These are phyloP conservation scores for Didymosphaeria variabile DNA, from an alignment of 2,329 filamentous ascomycete genomes.

Conservation along the genomic window DNA sequence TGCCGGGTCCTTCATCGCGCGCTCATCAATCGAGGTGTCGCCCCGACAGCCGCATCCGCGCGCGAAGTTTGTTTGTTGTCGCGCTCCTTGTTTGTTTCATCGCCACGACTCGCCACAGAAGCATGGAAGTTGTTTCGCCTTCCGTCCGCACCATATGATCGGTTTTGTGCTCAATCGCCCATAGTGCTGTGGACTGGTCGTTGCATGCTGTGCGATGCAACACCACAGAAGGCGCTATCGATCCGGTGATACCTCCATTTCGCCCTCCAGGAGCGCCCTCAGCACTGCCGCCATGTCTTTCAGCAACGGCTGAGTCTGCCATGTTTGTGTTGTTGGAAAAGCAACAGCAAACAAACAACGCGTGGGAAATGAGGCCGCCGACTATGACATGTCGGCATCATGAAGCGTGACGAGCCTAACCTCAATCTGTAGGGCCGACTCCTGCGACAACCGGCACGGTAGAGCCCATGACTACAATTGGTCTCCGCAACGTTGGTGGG, in stretches of 20 bases:
- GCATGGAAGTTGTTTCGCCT: slow-evolving; percentile 31
- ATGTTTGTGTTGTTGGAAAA: slow-evolving; percentile 33
- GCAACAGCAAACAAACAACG: slow-evolving; percentile 50
- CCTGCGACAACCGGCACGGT: slow-evolving; percentile 12
- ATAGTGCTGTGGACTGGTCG: slow-evolving; percentile 12
- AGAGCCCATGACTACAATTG: slow-evolving; percentile 3
- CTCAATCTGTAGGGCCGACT: slow-evolving; percentile 24
- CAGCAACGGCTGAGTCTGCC: slow-evolving; percentile 13
- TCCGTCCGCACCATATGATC: slow-evolving; percentile 9
- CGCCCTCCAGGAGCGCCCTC: slow-evolving; percentile 20
- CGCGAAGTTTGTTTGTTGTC: slow-evolving; percentile 17
- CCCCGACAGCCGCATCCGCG: slow-evolving; percentile 25
- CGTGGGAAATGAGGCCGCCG: slow-evolving; percentile 46
- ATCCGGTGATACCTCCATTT: slow-evolving; percentile 27
- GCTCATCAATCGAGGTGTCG: slow-evolving; percentile 12
- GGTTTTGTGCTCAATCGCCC: slow-evolving; percentile 23
- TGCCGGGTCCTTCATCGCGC: slow-evolving; percentile 3
- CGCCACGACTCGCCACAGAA: slow-evolving; percentile 28
- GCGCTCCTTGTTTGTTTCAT: slow-evolving; percentile 28
- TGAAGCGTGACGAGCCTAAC: slow-evolving; percentile 39
- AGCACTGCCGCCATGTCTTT: slow-evolving; percentile 12
- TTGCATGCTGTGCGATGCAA: slow-evolving; percentile 30
- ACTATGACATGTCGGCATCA: slow-evolving; percentile 33
- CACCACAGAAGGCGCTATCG: slow-evolving; percentile 34
- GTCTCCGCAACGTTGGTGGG: slow-evolving; percentile 17